A percentile compares a stretch with the other conserved stretches of the same genome.
Evolutionary conservation across 305 asterid species (phyloP).

Genomic region (Euphrasia arctica): DNA sequence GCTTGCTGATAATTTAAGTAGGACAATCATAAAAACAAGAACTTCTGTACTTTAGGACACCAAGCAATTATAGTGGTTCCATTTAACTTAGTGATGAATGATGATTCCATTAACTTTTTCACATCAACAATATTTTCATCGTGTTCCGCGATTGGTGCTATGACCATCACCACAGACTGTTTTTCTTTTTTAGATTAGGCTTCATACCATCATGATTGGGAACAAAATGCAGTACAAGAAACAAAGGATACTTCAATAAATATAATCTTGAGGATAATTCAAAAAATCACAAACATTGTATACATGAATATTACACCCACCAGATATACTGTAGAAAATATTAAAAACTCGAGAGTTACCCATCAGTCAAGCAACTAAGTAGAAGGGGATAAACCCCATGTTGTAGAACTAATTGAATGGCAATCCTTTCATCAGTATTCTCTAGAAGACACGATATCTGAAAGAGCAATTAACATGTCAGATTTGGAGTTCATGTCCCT

Average conservation of each 20-base stretch:
- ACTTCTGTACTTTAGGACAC: not conserved
- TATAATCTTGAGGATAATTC: too few species aligned
- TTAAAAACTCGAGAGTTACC: constrained; percentile 42
- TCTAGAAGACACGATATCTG: constrained; percentile 77
- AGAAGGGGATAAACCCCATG: constrained; percentile 61
- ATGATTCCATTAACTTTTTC: not conserved
- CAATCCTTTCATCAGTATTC: constrained; percentile 52
- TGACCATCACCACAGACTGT: too few species aligned
- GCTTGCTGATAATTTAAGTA: not conserved
- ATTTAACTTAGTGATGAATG: not conserved
- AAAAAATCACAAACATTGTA: not conserved
- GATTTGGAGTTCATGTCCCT: constrained; percentile 16
- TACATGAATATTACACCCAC: not conserved
- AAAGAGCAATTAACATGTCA: constrained; percentile 26
- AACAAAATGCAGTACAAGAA: too few species aligned
- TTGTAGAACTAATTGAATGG: constrained; percentile 49
- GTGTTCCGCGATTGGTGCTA: too few species aligned
- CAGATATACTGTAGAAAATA: constrained; percentile 5
- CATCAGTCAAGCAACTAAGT: constrained; percentile 78
- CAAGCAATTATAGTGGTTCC: not conserved
- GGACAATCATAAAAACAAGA: not conserved
- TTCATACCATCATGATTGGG: too few species aligned
- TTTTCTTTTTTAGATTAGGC: too few species aligned
- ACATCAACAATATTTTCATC: not conserved
- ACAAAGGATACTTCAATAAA: too few species aligned